Evolutionary conservation across 2,329 filamentous ascomycete species (phyloP).

Genomic region (Sporothrix pseudoabietina): DNA sequence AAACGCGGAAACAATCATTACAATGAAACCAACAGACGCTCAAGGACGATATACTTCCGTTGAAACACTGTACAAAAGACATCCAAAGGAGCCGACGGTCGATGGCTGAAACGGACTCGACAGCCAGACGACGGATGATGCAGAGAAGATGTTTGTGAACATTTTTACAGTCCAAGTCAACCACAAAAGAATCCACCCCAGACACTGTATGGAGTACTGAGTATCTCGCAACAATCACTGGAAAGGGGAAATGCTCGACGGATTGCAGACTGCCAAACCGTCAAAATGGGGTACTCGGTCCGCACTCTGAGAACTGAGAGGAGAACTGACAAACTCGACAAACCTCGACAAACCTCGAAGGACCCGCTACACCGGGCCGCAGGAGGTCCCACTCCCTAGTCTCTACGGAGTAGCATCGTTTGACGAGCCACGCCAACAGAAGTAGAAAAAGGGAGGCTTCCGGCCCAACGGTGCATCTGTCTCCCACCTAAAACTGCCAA

Average conservation of each 20-base stretch:
- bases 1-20: not conserved
- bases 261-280: not conserved
- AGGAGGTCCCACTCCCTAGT: not conserved
- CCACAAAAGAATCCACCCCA: not conserved
- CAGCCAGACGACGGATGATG: not conserved
- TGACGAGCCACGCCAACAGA: not conserved
- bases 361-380: conserved; percentile 13
- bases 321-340: not conserved
- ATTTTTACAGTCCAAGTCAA: not conserved
- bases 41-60: not conserved
- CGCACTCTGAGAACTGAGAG: too few relatives aligned
- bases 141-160: not conserved
- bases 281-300: not conserved
- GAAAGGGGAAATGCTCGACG: not conserved
- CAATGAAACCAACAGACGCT: too few relatives aligned
- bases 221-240: not conserved
- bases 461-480: not conserved
- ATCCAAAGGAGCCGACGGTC: not conserved
- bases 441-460: conserved; percentile 2
- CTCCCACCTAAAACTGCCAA: not conserved
- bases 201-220: too few relatives aligned
- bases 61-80: not conserved
- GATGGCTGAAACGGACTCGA: not conserved
- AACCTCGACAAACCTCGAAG: too few relatives aligned
- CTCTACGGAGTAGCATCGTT: not conserved